Base-by-base conservation (phyloP, 371 early-diverging fungal species). In the Batkoa obscura region DNA sequence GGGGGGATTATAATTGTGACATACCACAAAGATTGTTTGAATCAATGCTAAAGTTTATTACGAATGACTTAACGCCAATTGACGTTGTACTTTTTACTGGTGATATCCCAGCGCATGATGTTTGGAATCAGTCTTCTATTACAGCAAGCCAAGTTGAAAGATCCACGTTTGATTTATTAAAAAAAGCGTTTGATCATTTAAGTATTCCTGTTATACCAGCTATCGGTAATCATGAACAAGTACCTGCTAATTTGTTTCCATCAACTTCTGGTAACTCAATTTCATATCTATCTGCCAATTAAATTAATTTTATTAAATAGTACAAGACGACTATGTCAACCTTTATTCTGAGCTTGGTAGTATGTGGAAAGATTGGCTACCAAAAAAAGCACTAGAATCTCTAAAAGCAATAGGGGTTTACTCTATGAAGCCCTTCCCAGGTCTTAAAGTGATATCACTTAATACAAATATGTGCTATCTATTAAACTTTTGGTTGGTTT, bases 1-100 rank as follows among this genome's bases (percentile, higher is more conserved):
- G 56, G 54, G 63, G 63, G 30, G 60, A 62, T 48, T 62, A 61
- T 43, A 48, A 50, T 46, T 60, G 60, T 33, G 60, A 59, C 31
- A 17, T 31, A 30, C 46, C 59, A 12, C 43, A 17, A 34, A 32
- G 10, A 6, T 41, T 59, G 42, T 34, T 59, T 15, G 55, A 59
- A 36, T 45, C 39, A 15, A 38, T 59, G 56, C 17, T 59, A 5
- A 23, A 23, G 23, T 23, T 23, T 23, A 23, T 23, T 23, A 23
- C 23, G 23, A 23, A 23, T 23, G 48, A 59, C 15, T 17, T 43
- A 9, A 17, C 36, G n/a, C 41, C 55, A 8, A 9, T 55, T 10
- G 55, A 55, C 34, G 2, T 55, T 3, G 15, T 55, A 12, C 39
- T 55, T 10, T 55, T 55, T 31, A 55, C 55, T 10, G 55, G 55